These are phyloP conservation scores for Saccharomycopsis phalli DNA, from an alignment of 1,139 yeast species.

Conservation along the genomic window DNA sequence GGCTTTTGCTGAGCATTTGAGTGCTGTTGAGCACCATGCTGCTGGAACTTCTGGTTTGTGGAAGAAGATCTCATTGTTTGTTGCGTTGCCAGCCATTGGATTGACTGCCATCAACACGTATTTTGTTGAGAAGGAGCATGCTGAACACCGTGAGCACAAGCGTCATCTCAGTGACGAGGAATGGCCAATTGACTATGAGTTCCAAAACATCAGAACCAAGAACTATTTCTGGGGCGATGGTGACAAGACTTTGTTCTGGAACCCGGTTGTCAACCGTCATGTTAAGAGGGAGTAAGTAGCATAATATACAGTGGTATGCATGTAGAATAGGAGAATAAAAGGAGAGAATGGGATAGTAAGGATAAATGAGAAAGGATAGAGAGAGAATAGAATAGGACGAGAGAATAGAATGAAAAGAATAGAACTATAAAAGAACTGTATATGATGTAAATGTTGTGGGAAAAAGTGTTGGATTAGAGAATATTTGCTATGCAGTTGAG, in stretches of 20 bases:
- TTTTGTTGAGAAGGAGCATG: slow-evolving; percentile 77
- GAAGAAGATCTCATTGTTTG: slow-evolving; percentile 73
- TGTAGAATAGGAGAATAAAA: too few species aligned
- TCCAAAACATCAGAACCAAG: slow-evolving; percentile 79
- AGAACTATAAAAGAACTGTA: too few species aligned
- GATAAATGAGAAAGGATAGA: too few species aligned
- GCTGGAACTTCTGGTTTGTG: slow-evolving; percentile 65
- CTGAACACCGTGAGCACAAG: slow-evolving; percentile 79
- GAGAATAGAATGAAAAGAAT: too few species aligned
- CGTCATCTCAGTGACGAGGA: slow-evolving; percentile 75
- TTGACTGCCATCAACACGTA: slow-evolving; percentile 73
- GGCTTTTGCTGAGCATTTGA: slow-evolving; percentile 38
- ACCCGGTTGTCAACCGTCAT: slow-evolving; percentile 84
- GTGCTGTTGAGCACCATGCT: slow-evolving; percentile 74
- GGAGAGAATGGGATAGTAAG: too few species aligned
- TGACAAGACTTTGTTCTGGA: slow-evolving; percentile 96
- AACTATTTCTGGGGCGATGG: slow-evolving; percentile 99
- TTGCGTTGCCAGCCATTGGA: slow-evolving; percentile 75
- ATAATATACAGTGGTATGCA: too few species aligned
- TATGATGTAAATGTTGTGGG: too few species aligned
- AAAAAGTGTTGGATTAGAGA: too few species aligned
- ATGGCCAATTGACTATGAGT: slow-evolving; percentile 86
- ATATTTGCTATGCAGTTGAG: too few species aligned
- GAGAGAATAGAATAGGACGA: too few species aligned
- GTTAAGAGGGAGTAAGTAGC: slow-evolving; percentile 25